Base-by-base conservation (phyloP, 495 filamentous ascomycete species). In the Elaphomyces granulatus region DNA sequence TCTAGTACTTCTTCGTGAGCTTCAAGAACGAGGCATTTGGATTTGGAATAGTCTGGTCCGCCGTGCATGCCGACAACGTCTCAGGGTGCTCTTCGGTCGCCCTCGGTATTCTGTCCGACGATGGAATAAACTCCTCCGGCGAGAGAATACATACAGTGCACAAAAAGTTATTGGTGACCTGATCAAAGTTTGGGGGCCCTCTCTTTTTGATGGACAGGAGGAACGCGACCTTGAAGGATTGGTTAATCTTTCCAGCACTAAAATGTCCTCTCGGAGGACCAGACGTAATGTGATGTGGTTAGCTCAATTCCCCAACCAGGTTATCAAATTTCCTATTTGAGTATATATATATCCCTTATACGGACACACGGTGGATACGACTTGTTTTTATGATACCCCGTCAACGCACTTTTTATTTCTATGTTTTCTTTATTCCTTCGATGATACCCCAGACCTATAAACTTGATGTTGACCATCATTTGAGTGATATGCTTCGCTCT, bases 11-110 rank as follows among this genome's bases (percentile, higher is more conserved):
- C 61, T 80, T 6, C 60, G 59, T 21, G 53, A 65, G 23, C 50
- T 80, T 8, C 48, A 60, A 33, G 20, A 53, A n/a, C 42, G 49
- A 31, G 71, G 70, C n/a, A 55, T 77, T 4, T 37, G 45, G n/a
- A 55, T 78, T 20, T 34, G 54, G 7, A 39, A 35, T 15, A 20
- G 35, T 1, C 38, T 39, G 14, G 61, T 80, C 9, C 47, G 56
- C 6, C 52, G 50, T 7, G 67, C 64, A 1, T 65, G 72, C 45
- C 52, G 54, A 8, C 46, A 58, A n/a, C 71, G 75, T 10, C 52
- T 80, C 20, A 49, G 55, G 17, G 59, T 64, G 3, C 59, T 78
- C 1, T 78, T 66, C 44, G 67, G 70, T 8, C 46, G 31, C 6
- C 51, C 48, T 20, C 21, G 49, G 6, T 44, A 44, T 15, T 63